Base-by-base conservation (phyloP, 106 monocot species). In the Dactylorhiza incarnata region DNA sequence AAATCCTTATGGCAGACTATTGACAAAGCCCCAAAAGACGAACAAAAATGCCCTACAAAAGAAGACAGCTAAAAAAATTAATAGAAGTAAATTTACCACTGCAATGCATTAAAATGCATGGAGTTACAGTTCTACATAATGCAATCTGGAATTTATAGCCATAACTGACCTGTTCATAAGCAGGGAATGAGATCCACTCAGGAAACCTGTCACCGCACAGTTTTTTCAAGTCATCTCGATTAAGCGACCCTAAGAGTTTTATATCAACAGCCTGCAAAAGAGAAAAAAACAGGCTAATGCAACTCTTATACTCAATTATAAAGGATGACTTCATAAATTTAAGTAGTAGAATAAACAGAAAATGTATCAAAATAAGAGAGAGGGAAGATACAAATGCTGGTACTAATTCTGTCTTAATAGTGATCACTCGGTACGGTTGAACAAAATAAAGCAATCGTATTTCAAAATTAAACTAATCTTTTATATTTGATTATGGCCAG, bases 101-200 rank as follows among this genome's bases (percentile, higher is more conserved):
- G 37, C n/a, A 37, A 37, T 52, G 52, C 0, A 61, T 61, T 61
- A 20, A 61, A 2, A 61, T n/a, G 59, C 14, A n/a, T n/a, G 19
- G 59, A 2, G 6, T 20, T 20, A 61, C 59, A 61, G 59, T 20
- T 52, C 13, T 2, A 15, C 9, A 52, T 52, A 15, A 61, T 61
- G 59, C 1, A n/a, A 61, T n/a, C 1, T 9, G 23, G 7, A 10
- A 67, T 26, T 14, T 26, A 14, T 67, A 67, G 25, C 3, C 4
- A 29, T 29, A 67, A n/a, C 24, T 47, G 26, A 97, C 97, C 93
- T 97, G 97, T 86, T 97, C 97, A 83, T 66, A 97, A 50, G 71
- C 78, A 68, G 97, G 97, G 79, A 97, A 97, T 61, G 97, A 97
- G 65, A 97, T 75, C 97, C 97, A 97, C 73, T 91, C 90, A 62